Conservation (phyloP, 108 stramenopile genomes). For the Cyclotella cryptica region DNA sequence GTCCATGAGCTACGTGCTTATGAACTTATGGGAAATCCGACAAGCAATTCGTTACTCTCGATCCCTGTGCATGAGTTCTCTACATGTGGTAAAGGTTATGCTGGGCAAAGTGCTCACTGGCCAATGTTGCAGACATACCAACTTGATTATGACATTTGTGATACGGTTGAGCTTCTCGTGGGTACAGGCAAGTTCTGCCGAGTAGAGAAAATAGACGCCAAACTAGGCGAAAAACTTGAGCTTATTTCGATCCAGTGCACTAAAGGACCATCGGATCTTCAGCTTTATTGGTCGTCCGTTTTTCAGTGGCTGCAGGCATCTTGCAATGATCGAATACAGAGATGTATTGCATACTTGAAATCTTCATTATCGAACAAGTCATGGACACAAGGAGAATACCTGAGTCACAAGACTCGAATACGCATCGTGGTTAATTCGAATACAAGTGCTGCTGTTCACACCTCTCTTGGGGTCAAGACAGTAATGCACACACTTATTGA, state of each 20-base stretch:
- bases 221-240: conserved; percentile 22
- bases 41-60: conserved; percentile 17
- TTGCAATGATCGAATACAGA: conserved; percentile 39
- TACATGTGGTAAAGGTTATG: conserved; percentile 7
- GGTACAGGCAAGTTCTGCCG: conserved; percentile 40
- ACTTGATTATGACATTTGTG: neutral
- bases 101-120: conserved; percentile 9
- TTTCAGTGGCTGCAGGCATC: conserved; percentile 46
- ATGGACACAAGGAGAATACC: neutral
- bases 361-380: neutral
- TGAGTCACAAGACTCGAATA: conserved; percentile 25
- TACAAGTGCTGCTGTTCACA: conserved; percentile 25
- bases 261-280: conserved; percentile 11
- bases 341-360: conserved; percentile 24
- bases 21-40: conserved; percentile 22
- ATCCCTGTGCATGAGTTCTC: conserved; percentile 35
- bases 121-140: conserved; percentile 31
- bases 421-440: conserved; percentile 33
- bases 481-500: conserved; percentile 19
- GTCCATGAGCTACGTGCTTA: conserved; percentile 29
- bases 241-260: conserved; percentile 35
- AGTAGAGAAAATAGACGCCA: conserved; percentile 8
- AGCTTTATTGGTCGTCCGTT: conserved; percentile 47
- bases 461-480: conserved; percentile 40
- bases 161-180: conserved; percentile 24